phyloP scores from a whole-genome alignment of 768 basidiomycete genomes.

The Serendipita sp. region DNA sequence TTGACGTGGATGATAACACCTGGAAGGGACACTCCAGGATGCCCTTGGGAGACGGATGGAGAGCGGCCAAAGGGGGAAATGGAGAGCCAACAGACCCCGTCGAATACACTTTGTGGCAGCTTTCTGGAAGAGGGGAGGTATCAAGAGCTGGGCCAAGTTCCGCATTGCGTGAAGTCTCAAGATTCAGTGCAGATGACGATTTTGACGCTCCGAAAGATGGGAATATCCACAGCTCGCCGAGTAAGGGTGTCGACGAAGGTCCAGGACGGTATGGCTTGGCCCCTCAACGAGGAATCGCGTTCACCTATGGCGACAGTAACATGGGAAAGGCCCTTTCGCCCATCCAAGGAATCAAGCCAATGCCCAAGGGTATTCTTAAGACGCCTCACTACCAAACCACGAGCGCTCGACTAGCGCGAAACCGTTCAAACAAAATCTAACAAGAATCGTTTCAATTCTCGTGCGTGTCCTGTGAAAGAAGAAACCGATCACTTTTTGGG shows the following conservation, averaged over 20 bases:
- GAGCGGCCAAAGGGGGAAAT: too few species aligned
- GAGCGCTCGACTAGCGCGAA: neutral
- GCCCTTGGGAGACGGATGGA: too few species aligned
- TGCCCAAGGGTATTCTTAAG: neutral
- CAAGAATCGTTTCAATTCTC: too few species aligned
- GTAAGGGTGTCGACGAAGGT: neutral
- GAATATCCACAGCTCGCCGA: neutral
- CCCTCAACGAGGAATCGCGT: neutral
- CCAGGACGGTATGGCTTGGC: neutral
- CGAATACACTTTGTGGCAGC: neutral
- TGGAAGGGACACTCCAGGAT: neutral
- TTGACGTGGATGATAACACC: neutral
- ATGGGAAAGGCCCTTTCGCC: neutral
- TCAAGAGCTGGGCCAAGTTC: neutral
- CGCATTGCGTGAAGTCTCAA: neutral
- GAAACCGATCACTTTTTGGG: too few species aligned
- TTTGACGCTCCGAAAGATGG: neutral
- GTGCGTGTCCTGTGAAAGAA: too few species aligned
- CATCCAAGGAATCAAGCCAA: neutral
- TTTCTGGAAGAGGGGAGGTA: neutral
- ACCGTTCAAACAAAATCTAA: neutral
- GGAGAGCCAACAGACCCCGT: neutral
- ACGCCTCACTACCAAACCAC: conserved; percentile 1
- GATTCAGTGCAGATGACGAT: neutral
- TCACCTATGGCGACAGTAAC: neutral